phyloP scores from a whole-genome alignment of 805 yeast genomes.

The Candida cerambycidarum region DNA sequence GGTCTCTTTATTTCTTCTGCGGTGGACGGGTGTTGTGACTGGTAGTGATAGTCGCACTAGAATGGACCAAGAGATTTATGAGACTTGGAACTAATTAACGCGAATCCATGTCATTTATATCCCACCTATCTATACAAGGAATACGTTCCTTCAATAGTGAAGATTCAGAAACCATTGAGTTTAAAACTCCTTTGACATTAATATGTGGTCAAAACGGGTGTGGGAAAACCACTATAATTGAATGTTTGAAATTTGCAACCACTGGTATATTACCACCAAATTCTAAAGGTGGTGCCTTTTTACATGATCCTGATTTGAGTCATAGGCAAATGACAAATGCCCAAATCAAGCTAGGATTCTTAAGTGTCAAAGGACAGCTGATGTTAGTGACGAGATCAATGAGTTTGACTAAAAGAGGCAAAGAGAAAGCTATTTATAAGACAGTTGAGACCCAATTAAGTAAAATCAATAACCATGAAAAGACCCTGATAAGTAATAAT shows the following conservation, averaged over 20 bases:
- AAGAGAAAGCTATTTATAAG: slow-evolving; percentile 60
- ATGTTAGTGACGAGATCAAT: slow-evolving; percentile 88
- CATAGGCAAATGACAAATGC: slow-evolving; percentile 80
- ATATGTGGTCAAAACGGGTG: slow-evolving; percentile 96
- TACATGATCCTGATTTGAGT: slow-evolving; percentile 84
- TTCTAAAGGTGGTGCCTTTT: slow-evolving; percentile 92
- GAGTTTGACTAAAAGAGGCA: slow-evolving; percentile 60
- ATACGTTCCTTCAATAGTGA: slow-evolving; percentile 89
- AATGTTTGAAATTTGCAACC: slow-evolving; percentile 88
- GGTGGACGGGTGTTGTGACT: too few relatives aligned
- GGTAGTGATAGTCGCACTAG: too few relatives aligned
- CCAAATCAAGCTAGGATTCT: slow-evolving; percentile 85
- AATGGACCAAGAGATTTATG: too few relatives aligned
- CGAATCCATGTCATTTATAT: slow-evolving; percentile 44
- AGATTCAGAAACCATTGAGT: slow-evolving; percentile 80
- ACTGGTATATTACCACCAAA: slow-evolving; percentile 97
- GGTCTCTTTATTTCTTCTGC: too few relatives aligned
- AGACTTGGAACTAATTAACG: too few relatives aligned
- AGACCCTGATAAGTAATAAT: slow-evolving; percentile 74
- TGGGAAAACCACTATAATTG: slow-evolving; percentile 95
- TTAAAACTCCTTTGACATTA: slow-evolving; percentile 85
- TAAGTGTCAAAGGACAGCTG: slow-evolving; percentile 65
- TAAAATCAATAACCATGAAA: slow-evolving; percentile 62
- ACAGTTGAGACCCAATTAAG: slow-evolving; percentile 88
- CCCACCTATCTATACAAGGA: slow-evolving; percentile 65